Percentiles rank a stretch among this genome's conserved stretches.
phyloP scores from a whole-genome alignment of 805 yeast species.

The Candida taoyuanica region DNA sequence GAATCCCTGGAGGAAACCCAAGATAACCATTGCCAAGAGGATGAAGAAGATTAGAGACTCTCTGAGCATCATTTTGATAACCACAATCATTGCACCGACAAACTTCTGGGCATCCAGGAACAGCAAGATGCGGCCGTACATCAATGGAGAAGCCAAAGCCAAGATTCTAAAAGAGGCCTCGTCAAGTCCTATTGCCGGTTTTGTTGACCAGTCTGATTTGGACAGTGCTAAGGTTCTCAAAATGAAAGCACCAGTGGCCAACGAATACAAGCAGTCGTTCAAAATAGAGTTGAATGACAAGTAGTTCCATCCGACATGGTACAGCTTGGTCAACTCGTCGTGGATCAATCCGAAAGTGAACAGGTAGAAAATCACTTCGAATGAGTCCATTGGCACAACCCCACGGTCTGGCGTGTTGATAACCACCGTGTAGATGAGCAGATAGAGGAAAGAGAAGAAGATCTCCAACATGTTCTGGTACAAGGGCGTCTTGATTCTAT shows the following conservation, averaged over 20 bases:
- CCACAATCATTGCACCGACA: slow-evolving; percentile 87
- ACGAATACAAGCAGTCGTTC: slow-evolving; percentile 62
- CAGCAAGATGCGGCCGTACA: slow-evolving; percentile 77
- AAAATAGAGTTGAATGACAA: slow-evolving; percentile 76
- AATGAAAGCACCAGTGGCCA: slow-evolving; percentile 48
- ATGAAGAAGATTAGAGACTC: slow-evolving; percentile 83
- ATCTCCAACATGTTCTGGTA: slow-evolving; percentile 78
- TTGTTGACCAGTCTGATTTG: slow-evolving; percentile 21
- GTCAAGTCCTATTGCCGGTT: slow-evolving; percentile 36
- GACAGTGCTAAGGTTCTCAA: slow-evolving; percentile 43
- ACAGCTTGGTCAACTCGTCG: slow-evolving; percentile 68
- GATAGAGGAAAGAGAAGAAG: slow-evolving; percentile 56
- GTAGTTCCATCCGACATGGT: slow-evolving; percentile 70
- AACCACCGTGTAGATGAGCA: slow-evolving; percentile 56
- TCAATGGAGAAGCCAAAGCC: slow-evolving; percentile 78
- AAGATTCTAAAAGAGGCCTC: slow-evolving; percentile 62
- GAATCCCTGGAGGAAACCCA: slow-evolving; percentile 85
- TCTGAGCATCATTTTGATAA: slow-evolving; percentile 78
- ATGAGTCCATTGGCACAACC: slow-evolving; percentile 34
- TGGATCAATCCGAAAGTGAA: slow-evolving; percentile 62
- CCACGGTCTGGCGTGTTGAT: slow-evolving; percentile 49
- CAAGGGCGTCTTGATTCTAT: slow-evolving; percentile 76
- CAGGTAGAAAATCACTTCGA: slow-evolving; percentile 55
- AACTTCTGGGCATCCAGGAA: slow-evolving; percentile 75
- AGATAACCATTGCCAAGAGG: slow-evolving; percentile 58